Evolutionary conservation across 768 basidiomycete genomes (phyloP).

Genomic region (Albatrellus ellisii): DNA sequence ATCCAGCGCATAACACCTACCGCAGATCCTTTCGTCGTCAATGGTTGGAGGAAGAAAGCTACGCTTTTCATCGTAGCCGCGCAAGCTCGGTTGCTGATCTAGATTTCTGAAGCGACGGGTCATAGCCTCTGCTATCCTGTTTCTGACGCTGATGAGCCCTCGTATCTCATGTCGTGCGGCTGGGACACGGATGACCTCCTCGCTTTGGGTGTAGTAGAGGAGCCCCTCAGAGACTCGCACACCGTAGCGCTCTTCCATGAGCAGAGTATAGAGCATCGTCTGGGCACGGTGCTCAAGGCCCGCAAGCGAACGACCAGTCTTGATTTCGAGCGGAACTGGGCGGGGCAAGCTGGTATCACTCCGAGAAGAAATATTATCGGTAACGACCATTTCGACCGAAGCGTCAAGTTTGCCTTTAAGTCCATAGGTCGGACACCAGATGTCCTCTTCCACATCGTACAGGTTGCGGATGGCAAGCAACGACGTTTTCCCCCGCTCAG

Average conservation of each 20-base stretch:
- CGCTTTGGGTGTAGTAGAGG: slow-evolving; percentile 88
- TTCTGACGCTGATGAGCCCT: slow-evolving; percentile 68
- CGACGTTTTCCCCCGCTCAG: slow-evolving; percentile 31
- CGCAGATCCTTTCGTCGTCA: slow-evolving; percentile 68
- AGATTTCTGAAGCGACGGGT: slow-evolving; percentile 29
- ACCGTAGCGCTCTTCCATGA: slow-evolving; percentile 86
- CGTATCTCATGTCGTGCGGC: slow-evolving; percentile 72
- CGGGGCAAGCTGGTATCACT: slow-evolving; percentile 13
- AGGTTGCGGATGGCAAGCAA: slow-evolving; percentile 62
- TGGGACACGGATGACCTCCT: slow-evolving; percentile 76
- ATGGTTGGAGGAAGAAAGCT: slow-evolving; percentile 79
- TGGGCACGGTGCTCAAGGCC: slow-evolving; percentile 93
- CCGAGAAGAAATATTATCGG: slow-evolving; percentile 8
- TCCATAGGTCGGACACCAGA: slow-evolving; percentile 92
- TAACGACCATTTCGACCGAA: slow-evolving; percentile 58
- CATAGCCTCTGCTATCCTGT: slow-evolving; percentile 75
- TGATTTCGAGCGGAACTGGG: slow-evolving; percentile 85
- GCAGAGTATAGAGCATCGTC: slow-evolving; percentile 91
- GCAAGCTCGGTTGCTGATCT: no score
- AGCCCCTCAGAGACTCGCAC: slow-evolving; percentile 70
- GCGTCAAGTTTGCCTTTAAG: slow-evolving; percentile 95
- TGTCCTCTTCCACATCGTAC: slow-evolving; percentile 91
- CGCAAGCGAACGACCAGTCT: slow-evolving; percentile 72
- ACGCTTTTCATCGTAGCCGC: no score
- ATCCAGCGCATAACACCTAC: slow-evolving; percentile 71